Evolutionary conservation across 495 filamentous ascomycete genomes (phyloP).

Genomic region (Ramalina peruviana): DNA sequence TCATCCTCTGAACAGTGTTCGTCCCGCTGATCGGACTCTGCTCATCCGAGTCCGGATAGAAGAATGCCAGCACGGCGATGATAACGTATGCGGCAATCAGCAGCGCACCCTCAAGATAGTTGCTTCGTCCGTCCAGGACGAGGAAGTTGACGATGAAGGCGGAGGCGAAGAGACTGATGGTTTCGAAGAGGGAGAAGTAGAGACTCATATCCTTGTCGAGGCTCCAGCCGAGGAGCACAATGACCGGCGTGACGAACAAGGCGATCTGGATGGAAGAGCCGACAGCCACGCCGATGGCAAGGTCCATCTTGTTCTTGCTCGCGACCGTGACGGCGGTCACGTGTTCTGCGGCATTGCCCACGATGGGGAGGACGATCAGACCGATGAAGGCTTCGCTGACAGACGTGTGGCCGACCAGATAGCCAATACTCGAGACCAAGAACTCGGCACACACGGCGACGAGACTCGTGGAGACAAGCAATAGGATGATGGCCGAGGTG

Average conservation of each 20-base stretch:
- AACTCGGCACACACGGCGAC: constrained; percentile 84
- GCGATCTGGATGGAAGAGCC: constrained; percentile 82
- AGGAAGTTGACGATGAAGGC: constrained; percentile 80
- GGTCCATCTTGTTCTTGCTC: constrained; percentile 91
- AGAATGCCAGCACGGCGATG: constrained; percentile 53
- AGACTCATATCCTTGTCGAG: constrained; percentile 71
- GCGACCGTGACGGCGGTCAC: constrained; percentile 81
- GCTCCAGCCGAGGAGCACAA: constrained; percentile 82
- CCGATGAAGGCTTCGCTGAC: constrained; percentile 74
- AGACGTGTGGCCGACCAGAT: constrained; percentile 47
- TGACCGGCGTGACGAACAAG: constrained; percentile 76
- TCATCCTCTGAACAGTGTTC: constrained; percentile 34
- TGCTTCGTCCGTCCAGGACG: constrained; percentile 73
- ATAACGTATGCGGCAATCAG: constrained; percentile 75
- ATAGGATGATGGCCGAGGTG: constrained; percentile 56
- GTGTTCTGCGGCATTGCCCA: constrained; percentile 88
- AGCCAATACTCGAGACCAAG: constrained; percentile 66
- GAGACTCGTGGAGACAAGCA: constrained; percentile 61
- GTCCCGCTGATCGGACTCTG: constrained; percentile 27
- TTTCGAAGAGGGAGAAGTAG: constrained; percentile 89
- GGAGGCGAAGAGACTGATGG: constrained; percentile 70
- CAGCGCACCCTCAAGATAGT: constrained; percentile 77
- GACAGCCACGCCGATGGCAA: constrained; percentile 80
- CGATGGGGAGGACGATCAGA: constrained; percentile 77
- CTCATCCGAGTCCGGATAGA: constrained; percentile 40